Evolutionary conservation across 2,329 filamentous ascomycete species (phyloP).

Genomic region (Alternaria burnsii): DNA sequence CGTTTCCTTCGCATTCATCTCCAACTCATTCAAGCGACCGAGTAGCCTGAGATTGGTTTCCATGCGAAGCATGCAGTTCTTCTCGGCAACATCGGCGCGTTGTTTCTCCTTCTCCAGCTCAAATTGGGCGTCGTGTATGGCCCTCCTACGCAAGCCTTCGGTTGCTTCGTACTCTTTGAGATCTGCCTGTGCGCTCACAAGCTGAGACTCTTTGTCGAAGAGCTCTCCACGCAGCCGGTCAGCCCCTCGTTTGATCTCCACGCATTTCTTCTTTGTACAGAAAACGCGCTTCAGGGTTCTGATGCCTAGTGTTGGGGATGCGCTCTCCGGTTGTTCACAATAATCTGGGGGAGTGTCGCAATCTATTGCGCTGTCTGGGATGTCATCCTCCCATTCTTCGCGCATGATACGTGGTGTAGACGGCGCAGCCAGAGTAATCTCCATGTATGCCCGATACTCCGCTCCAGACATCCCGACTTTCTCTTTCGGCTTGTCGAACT

Average conservation of each 20-base stretch:
- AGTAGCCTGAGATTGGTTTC: neutral
- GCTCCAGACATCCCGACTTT: neutral
- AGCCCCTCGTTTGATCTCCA: slow-evolving; percentile 1
- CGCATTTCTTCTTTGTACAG: neutral
- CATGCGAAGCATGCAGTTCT: neutral
- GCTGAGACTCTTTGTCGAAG: slow-evolving; percentile 7
- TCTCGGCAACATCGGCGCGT: slow-evolving; percentile 8
- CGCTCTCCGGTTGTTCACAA: neutral
- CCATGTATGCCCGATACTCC: slow-evolving; percentile 3
- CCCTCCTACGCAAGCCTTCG: neutral
- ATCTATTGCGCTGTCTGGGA: neutral
- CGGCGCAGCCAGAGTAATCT: neutral
- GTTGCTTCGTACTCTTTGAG: slow-evolving; percentile 5
- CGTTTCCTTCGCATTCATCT: neutral
- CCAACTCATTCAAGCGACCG: neutral
- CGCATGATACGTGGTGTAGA: neutral
- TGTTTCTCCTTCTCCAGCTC: neutral
- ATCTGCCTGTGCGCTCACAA: neutral
- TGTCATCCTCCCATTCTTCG: neutral
- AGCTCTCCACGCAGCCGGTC: neutral
- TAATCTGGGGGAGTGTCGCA: neutral
- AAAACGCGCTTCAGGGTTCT: neutral
- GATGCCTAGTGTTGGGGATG: neutral
- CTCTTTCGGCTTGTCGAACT: slow-evolving; percentile 5
- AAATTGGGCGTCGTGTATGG: neutral